Evolutionary conservation across 371 early-diverging fungal genomes (phyloP).

Genomic region (Mortierella sp.): DNA sequence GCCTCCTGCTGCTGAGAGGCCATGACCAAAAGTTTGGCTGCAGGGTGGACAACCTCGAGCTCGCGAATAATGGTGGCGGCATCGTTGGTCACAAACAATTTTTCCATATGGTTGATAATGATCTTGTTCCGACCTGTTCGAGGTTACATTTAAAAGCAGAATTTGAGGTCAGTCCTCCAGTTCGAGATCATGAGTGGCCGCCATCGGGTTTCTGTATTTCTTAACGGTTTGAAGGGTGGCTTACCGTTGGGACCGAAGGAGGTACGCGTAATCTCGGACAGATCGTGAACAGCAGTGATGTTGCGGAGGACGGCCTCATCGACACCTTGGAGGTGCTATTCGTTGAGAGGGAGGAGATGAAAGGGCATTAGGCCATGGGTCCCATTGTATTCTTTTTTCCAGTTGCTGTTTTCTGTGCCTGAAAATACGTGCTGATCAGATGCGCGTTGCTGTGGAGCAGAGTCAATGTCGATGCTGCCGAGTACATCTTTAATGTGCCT

Average conservation of each 20-base stretch:
- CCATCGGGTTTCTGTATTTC: neutral
- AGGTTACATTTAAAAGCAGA: neutral
- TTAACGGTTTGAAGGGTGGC: neutral
- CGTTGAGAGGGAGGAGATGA: neutral
- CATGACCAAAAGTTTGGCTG: slow-evolving; percentile 97
- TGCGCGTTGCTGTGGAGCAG: neutral
- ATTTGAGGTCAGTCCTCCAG: neutral
- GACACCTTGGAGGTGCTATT: slow-evolving; percentile 92
- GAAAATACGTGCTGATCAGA: slow-evolving; percentile 4
- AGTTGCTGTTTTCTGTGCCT: slow-evolving; percentile 9
- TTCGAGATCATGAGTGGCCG: neutral
- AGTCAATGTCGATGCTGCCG: neutral
- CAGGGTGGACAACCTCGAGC: slow-evolving; percentile 98
- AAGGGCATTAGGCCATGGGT: neutral
- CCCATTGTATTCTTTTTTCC: neutral
- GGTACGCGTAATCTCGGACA: slow-evolving; percentile 92
- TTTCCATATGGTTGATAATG: slow-evolving; percentile 98
- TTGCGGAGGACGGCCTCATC: slow-evolving; percentile 97
- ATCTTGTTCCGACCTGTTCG: slow-evolving; percentile 97
- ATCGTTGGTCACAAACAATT: slow-evolving; percentile 99
- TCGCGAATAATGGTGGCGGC: slow-evolving; percentile 99
- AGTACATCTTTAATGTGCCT: neutral
- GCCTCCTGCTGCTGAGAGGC: slow-evolving; percentile 98
- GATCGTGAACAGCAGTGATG: slow-evolving; percentile 93
- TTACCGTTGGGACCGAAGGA: slow-evolving; percentile 97